These are phyloP conservation scores for Martiniozyma asiatica DNA, from an alignment of 1,139 yeast species.

Conservation along the genomic window DNA sequence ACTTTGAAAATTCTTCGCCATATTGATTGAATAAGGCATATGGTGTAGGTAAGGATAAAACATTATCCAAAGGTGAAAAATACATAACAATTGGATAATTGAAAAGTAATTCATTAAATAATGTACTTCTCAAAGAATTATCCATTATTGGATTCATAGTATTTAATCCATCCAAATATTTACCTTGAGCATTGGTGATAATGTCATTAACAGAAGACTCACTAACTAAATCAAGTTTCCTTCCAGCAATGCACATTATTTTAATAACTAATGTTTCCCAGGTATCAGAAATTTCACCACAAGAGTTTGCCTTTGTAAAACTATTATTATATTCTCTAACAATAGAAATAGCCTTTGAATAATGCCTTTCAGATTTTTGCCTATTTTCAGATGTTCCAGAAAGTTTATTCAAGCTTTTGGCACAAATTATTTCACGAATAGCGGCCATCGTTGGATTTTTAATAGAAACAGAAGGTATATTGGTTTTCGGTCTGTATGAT, in stretches of 20 bases:
- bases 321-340: background rate
- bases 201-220: slow-evolving; percentile 18
- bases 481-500: slow-evolving; percentile 7
- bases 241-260: slow-evolving; percentile 25
- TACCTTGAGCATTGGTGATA: background rate
- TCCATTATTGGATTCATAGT: background rate
- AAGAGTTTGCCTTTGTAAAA: slow-evolving; percentile 21
- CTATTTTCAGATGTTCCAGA: slow-evolving; percentile 25
- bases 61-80: slow-evolving; percentile 20
- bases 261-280: slow-evolving; percentile 22
- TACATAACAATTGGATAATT: slow-evolving; percentile 24
- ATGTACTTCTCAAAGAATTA: slow-evolving; percentile 20
- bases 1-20: slow-evolving; percentile 19
- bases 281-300: slow-evolving; percentile 1
- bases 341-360: slow-evolving; percentile 12
- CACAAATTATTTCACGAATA: slow-evolving; percentile 25
- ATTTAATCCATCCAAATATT: background rate
- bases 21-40: slow-evolving; percentile 24
- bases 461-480: slow-evolving; percentile 4
- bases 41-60: slow-evolving; percentile 26
- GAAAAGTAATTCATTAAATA: slow-evolving; percentile 28
- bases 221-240: slow-evolving; percentile 22
- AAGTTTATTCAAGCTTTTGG: too few species aligned
- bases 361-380: slow-evolving; percentile 12
- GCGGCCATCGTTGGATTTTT: slow-evolving; percentile 17